These are phyloP conservation scores for Nakazawaea anatomiae DNA, from an alignment of 805 yeast species.

Conservation along the genomic window DNA sequence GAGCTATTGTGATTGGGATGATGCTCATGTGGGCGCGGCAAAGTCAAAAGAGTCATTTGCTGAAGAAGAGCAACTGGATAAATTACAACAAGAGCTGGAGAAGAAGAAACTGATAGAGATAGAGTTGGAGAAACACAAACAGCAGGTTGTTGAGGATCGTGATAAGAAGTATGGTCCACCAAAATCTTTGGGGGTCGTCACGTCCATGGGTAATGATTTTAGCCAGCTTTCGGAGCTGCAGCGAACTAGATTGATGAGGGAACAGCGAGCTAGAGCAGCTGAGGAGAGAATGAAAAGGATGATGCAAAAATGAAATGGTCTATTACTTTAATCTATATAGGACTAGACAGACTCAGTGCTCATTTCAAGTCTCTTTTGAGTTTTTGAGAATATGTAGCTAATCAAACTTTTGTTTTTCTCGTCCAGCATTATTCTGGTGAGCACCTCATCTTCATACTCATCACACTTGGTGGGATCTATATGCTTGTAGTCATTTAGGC, in stretches of 20 bases:
- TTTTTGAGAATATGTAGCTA: conserved; percentile 36
- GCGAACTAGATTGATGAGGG: conserved; percentile 76
- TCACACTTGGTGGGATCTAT: conserved; percentile 36
- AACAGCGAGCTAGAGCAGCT: conserved; percentile 93
- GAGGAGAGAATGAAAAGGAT: conserved; percentile 65
- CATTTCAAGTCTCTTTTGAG: conserved; percentile 16
- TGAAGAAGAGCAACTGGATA: conserved; percentile 28
- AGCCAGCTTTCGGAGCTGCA: conserved; percentile 48
- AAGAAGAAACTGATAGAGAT: conserved; percentile 36
- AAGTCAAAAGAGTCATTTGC: conserved; percentile 57
- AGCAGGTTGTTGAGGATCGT: conserved; percentile 28
- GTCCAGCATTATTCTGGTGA: conserved; percentile 21
- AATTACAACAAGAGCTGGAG: conserved; percentile 30
- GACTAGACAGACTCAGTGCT: no score
- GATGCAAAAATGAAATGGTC: conserved; percentile 3
- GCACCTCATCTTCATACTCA: conserved; percentile 25
- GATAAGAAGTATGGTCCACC: conserved; percentile 31
- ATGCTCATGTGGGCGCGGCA: conserved; percentile 55
- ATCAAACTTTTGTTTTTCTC: conserved; percentile 22
- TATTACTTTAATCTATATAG: no score
- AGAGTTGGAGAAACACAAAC: conserved; percentile 34
- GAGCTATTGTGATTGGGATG: conserved; percentile 59
- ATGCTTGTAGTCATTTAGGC: conserved; percentile 60
- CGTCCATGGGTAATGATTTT: conserved; percentile 16
- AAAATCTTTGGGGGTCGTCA: conserved; percentile 18